Base-by-base conservation (phyloP, 176 grass and related monocot genomes). In the Avena insularis region DNA sequence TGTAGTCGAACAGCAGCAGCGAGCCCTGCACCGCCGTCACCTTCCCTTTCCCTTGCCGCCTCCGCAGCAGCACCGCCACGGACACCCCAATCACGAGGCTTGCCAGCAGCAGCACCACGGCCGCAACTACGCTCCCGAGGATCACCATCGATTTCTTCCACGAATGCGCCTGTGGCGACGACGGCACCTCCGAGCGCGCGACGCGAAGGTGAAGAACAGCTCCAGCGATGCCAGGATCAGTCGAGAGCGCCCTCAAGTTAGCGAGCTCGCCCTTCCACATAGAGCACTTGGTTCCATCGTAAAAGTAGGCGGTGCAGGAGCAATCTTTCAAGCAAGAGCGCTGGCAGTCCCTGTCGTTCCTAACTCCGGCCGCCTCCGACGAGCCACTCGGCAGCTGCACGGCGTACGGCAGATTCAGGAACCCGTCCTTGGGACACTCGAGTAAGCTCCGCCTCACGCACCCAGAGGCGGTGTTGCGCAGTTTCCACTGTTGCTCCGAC, bases 81-180 rank as follows among this genome's bases (percentile, higher is more conserved):
- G 35, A 66, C 54, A 73, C 74, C 0, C 43, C 55, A 12, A 79
- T 74, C 3, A 90, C 75, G 13, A 90, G 12, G 8, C 84, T 51
- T 5, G 47, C 74, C 74, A 90, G 35, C 29, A 90, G 55, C 3
- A 90, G 23, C 43, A 83, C 89, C 64, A 87, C 89, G 12, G 19
- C 65, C 9, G 75, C 82, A 0, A 67, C 89, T 0, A 71, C 76
- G 80, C 80, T 29, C 27, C 31, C 17, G 0, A 91, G 9, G 35
- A 87, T 87, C 66, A 80, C 85, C 85, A 87, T 87, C 0, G 89
- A 84, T 56, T 91, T 91, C 25, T 48, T 79, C 89, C 89, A 87
- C 0, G 85, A 91, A 87, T 79, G 89, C 6, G 0, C 17, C 25
- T 21, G 25, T 14, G 80, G 12, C 2, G 65, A 6, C 21, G 85